Evolutionary conservation across 2,329 filamentous ascomycete species (phyloP), one percentile per base, ranked within the genome.

Genomic region (Penicillium rolfsii): DNA sequence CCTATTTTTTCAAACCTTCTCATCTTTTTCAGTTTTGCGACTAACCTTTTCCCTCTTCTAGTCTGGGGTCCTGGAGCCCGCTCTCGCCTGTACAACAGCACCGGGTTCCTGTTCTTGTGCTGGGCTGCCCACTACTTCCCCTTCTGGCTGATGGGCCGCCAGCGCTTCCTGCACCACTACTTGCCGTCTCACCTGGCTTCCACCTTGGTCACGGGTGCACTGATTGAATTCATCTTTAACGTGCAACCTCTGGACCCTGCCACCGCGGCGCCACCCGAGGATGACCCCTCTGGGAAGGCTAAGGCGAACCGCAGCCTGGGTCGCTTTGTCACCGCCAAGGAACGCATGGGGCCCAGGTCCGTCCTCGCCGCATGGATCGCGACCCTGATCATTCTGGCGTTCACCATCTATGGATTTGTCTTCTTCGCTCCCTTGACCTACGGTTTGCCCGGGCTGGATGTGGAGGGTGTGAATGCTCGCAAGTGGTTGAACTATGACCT

Each of bases 401-500:
- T 87, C 5, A 86, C 89, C 22, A 80, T 91, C 52, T 91, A 87
- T 71, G 87, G 91, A 73, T 98, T 95, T 87, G 90, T 89, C 77
- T 98, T 91, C 85, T 99, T 96, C 83, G 86, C 96, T 65, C 95
- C 95, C 22, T 81, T 99, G 73, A 99, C 95, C 1, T 99, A 99
- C 76, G 95, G 95, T 57, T 93, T 91, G 75, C 95, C 95, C 4
- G 94, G 94, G 36, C 84, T 99, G 71, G 86, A 83, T 58, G 89
- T 96, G 19, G 86, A 89, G 12, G 83, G 92, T 74, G 90, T 99
- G 33, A 80, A 90, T 64, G 85, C 89, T 64, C 88, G 95, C 77
- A 97, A 97, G 83, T 98, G 94, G 94, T 84, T 99, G 67, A 91
- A 91, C 66, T 99, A 98, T 76, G 95, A 99, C 77, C 84, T 99